Percentiles rank a stretch among this genome's conserved stretches.
Conservation (phyloP, 306 rosid genomes). For the Sechiopsis laciniata region DNA sequence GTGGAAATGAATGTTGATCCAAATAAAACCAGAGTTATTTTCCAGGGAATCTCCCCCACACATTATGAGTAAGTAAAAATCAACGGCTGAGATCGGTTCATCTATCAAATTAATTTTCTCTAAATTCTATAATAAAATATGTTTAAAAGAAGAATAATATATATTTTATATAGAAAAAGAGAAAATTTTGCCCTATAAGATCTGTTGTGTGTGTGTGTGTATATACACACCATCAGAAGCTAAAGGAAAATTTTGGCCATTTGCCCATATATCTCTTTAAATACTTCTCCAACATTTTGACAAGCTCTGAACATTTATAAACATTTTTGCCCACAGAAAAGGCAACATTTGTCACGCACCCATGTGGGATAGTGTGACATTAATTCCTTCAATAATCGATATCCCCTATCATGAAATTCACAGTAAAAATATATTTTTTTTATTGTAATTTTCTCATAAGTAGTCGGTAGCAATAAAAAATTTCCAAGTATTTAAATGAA, state of each 20-base stretch:
- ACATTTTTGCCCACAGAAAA: not conserved
- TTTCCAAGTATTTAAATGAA: not conserved
- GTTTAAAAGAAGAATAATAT: not conserved
- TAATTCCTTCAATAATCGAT: constrained; percentile 6
- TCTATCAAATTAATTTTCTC: not conserved
- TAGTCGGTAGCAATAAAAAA: not conserved
- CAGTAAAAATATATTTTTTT: constrained; percentile 1
- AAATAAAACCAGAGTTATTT: constrained; percentile 12
- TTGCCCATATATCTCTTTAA: not conserved
- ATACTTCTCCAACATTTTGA: constrained; percentile 14
- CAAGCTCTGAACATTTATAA: not conserved
- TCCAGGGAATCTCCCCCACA: constrained; percentile 24
- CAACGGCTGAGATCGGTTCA: not conserved
- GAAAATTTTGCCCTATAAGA: not conserved
- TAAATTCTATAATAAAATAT: too few relatives aligned
- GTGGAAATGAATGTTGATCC: constrained; percentile 23
- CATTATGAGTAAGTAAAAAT: constrained; percentile 18
- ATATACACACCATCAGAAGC: not conserved
- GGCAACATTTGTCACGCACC: constrained; percentile 8
- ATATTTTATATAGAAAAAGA: too few relatives aligned
- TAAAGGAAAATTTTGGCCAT: not conserved
- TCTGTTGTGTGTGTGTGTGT: too few relatives aligned
- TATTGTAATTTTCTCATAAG: not conserved
- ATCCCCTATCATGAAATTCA: not conserved
- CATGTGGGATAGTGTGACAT: not conserved